Percentiles rank a stretch among this genome's conserved stretches.
phyloP scores from a whole-genome alignment of 2,329 filamentous ascomycete genomes.

The Pyrenophora graminea region DNA sequence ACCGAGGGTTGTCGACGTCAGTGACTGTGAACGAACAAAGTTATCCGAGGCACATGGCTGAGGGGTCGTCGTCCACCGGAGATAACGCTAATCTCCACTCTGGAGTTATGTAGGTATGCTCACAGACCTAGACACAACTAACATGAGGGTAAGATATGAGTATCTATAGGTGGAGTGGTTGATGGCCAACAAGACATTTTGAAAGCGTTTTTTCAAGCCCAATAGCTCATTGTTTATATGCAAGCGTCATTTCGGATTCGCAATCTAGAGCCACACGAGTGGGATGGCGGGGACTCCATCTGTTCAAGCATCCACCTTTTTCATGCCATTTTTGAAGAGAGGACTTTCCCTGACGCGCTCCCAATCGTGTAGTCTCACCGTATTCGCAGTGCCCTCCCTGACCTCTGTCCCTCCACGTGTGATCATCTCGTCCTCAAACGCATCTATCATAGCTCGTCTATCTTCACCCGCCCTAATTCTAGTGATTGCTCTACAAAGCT shows the following conservation, averaged over 20 bases:
- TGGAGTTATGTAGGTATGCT: too few species aligned
- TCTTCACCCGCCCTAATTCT: slow-evolving; percentile 27
- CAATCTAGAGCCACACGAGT: too few species aligned
- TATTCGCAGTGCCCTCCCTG: slow-evolving; percentile 39
- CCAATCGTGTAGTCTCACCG: slow-evolving; percentile 45
- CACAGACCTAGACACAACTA: background rate
- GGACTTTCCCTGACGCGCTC: slow-evolving; percentile 41
- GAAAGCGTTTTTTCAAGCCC: too few species aligned
- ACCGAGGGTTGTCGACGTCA: slow-evolving; percentile 18
- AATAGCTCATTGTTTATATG: too few species aligned
- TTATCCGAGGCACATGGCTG: slow-evolving; percentile 24
- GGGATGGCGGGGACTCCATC: background rate
- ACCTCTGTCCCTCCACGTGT: slow-evolving; percentile 40
- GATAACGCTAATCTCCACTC: background rate
- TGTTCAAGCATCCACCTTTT: slow-evolving; percentile 1
- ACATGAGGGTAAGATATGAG: too few species aligned
- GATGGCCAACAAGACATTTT: background rate
- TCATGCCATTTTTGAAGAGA: slow-evolving; percentile 40
- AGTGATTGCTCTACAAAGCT: slow-evolving; percentile 44
- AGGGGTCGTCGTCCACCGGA: slow-evolving; percentile 7
- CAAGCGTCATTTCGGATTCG: background rate
- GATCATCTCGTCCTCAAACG: slow-evolving; percentile 55
- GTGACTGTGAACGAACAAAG: slow-evolving; percentile 7
- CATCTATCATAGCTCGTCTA: slow-evolving; percentile 38
- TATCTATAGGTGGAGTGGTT: background rate